phyloP scores from a whole-genome alignment of 2,329 filamentous ascomycete genomes.

The Phyllosticta citriasiana region DNA sequence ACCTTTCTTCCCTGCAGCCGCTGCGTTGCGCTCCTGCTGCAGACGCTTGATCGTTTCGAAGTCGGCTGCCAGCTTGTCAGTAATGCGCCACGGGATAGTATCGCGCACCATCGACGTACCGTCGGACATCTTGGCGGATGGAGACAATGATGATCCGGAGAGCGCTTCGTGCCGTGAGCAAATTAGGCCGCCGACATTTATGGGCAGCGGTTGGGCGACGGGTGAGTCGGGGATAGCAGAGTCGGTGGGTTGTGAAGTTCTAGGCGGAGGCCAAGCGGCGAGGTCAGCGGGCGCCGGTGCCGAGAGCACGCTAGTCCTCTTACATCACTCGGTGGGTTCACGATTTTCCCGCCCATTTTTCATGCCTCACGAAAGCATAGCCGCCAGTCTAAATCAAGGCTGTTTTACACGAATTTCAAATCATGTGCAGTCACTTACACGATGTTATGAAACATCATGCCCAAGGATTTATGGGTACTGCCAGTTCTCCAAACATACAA shows the following conservation, averaged over 20 bases:
- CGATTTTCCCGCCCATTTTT: not conserved
- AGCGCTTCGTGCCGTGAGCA: conserved; percentile 1
- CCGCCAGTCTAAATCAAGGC: not conserved
- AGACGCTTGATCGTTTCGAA: conserved; percentile 81
- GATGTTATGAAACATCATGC: not conserved
- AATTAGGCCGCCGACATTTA: conserved; percentile 9
- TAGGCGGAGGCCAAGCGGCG: conserved; percentile 1
- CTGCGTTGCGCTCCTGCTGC: conserved; percentile 85
- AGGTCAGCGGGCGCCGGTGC: conserved; percentile 3
- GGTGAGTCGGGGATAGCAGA: not conserved
- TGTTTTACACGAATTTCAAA: not conserved
- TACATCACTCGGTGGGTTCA: not conserved
- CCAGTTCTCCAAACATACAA: not conserved
- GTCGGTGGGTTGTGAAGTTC: conserved; percentile 1
- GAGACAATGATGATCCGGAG: conserved; percentile 4
- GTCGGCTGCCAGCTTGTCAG: conserved; percentile 46
- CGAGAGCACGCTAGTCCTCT: conserved; percentile 5
- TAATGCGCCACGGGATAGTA: not conserved
- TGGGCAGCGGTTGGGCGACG: not conserved
- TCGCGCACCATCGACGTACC: conserved; percentile 13
- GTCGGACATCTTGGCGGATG: conserved; percentile 23
- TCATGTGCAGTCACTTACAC: not conserved
- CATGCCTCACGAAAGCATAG: not conserved
- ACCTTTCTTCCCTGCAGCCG: conserved; percentile 67
- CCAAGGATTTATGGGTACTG: not conserved